phyloP scores from a whole-genome alignment of 2,329 filamentous ascomycete genomes.

The Talaromyces sp. region DNA sequence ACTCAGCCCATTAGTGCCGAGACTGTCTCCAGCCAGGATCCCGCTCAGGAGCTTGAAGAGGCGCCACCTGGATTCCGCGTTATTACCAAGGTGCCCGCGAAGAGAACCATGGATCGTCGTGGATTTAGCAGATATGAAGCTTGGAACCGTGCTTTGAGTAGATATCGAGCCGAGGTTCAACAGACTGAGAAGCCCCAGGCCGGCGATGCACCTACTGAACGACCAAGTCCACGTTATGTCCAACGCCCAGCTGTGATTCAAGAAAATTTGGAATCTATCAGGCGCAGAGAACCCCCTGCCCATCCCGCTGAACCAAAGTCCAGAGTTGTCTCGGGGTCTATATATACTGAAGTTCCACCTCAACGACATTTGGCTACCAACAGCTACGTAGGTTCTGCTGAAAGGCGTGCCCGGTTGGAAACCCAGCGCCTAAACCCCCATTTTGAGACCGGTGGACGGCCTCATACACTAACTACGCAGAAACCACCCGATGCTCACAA shows the following conservation, averaged over 20 bases:
- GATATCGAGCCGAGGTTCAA: conserved; percentile 38
- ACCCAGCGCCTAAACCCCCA: conserved; percentile 9
- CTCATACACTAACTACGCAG: conserved; percentile 29
- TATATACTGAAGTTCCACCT: conserved; percentile 14
- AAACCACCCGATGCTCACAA: conserved; percentile 26
- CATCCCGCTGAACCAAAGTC: conserved; percentile 16
- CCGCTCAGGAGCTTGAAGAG: conserved; percentile 36
- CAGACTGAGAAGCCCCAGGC: conserved; percentile 17
- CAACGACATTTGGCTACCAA: conserved; percentile 11
- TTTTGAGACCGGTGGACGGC: conserved; percentile 11
- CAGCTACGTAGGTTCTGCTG: conserved; percentile 16
- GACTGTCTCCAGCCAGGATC: conserved; percentile 19
- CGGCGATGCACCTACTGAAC: conserved; percentile 11
- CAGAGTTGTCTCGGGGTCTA: conserved; percentile 17
- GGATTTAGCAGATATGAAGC: conserved; percentile 52
- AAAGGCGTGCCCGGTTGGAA: conserved; percentile 15
- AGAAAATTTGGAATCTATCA: conserved; percentile 18
- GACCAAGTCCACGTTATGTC: conserved; percentile 21
- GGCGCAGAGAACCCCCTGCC: conserved; percentile 12
- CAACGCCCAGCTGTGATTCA: conserved; percentile 21
- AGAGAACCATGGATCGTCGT: conserved; percentile 43
- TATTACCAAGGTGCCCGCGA: conserved; percentile 34
- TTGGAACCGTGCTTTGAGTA: conserved; percentile 49
- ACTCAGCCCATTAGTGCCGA: conserved; percentile 33
- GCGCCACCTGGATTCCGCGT: conserved; percentile 41